A percentile compares a stretch with the other conserved stretches of the same genome.
Evolutionary conservation across 352 stramenopile genomes (phyloP).

Genomic region (Globisporangium yorkense): DNA sequence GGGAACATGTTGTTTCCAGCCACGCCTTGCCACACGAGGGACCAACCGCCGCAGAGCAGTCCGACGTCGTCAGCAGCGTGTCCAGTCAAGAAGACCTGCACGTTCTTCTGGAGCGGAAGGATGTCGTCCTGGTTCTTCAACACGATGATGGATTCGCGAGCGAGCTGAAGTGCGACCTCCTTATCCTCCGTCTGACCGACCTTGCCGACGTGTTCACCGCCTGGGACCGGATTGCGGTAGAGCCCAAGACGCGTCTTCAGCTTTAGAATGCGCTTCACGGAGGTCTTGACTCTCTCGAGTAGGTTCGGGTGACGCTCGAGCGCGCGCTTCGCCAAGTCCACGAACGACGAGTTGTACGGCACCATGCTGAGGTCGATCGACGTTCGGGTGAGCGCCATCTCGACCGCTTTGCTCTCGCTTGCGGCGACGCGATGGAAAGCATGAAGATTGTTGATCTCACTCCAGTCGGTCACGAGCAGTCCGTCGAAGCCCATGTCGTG

Average conservation of each 20-base stretch:
- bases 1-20: slow-evolving; percentile 56
- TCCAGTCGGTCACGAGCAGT: slow-evolving; percentile 90
- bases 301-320: slow-evolving; percentile 30
- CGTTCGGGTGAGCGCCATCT: slow-evolving; percentile 63
- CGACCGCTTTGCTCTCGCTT: slow-evolving; percentile 50
- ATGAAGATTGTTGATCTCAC: slow-evolving; percentile 88
- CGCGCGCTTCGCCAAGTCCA: slow-evolving; percentile 38
- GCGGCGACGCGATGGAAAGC: slow-evolving; percentile 50
- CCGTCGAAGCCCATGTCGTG: slow-evolving; percentile 84
- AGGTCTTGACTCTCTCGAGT: slow-evolving; percentile 45
- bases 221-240: slow-evolving; percentile 59
- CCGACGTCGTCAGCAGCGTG: slow-evolving; percentile 64
- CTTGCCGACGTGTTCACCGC: slow-evolving; percentile 27
- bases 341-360: slow-evolving; percentile 37
- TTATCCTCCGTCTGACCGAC: slow-evolving; percentile 53
- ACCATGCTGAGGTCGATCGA: slow-evolving; percentile 92
- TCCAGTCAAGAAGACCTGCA: slow-evolving; percentile 62
- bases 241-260: slow-evolving; percentile 72
- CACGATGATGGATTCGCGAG: slow-evolving; percentile 79
- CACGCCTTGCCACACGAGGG: slow-evolving; percentile 82
- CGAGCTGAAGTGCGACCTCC: slow-evolving; percentile 51
- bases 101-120: slow-evolving; percentile 35
- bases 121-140: slow-evolving; percentile 69
- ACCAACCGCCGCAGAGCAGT: slow-evolving; percentile 76
- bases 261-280: slow-evolving; percentile 54